Conservation (phyloP, 768 basidiomycete genomes). For the Phlegmacium glaucopus region DNA sequence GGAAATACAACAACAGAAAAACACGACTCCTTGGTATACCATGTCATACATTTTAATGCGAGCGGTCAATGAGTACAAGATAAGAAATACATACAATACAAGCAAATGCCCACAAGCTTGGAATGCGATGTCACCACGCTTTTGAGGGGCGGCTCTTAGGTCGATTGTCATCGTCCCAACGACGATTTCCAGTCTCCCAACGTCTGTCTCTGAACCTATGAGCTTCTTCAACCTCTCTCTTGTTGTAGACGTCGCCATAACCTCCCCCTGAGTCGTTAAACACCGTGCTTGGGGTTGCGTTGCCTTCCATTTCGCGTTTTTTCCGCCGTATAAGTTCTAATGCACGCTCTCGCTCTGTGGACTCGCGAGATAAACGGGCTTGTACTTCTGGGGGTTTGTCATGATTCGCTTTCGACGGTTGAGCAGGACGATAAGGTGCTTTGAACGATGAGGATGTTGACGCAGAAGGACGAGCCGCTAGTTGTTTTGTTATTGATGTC, state of each 20-base stretch:
- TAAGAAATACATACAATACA: too few species aligned
- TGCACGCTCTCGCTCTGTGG: slow-evolving; percentile 71
- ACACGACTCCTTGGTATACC: too few species aligned
- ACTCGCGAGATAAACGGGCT: slow-evolving; percentile 67
- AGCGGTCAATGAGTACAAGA: too few species aligned
- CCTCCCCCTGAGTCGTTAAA: slow-evolving; percentile 42
- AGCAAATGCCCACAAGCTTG: too few species aligned
- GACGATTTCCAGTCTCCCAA: slow-evolving; percentile 13
- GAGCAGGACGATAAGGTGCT: slow-evolving; percentile 12
- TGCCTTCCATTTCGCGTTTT: slow-evolving; percentile 60
- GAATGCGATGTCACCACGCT: slow-evolving; percentile 9
- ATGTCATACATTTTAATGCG: too few species aligned
- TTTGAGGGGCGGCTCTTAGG: slow-evolving; percentile 8
- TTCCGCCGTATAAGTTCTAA: slow-evolving; percentile 66
- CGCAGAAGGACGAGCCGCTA: slow-evolving; percentile 42
- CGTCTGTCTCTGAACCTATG: slow-evolving; percentile 40
- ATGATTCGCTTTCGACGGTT: slow-evolving; percentile 14
- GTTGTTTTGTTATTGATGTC: slow-evolving; percentile 66
- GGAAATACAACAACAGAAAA: too few species aligned
- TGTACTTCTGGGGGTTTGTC: slow-evolving; percentile 41
- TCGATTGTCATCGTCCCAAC: slow-evolving; percentile 14
- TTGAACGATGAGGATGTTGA: slow-evolving; percentile 19
- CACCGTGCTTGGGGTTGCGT: slow-evolving; percentile 70
- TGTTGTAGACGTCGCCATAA: slow-evolving; percentile 72
- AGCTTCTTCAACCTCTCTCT: slow-evolving; percentile 69